phyloP scores from a whole-genome alignment of 495 filamentous ascomycete genomes.

The Antarctomyces pellizariae region DNA sequence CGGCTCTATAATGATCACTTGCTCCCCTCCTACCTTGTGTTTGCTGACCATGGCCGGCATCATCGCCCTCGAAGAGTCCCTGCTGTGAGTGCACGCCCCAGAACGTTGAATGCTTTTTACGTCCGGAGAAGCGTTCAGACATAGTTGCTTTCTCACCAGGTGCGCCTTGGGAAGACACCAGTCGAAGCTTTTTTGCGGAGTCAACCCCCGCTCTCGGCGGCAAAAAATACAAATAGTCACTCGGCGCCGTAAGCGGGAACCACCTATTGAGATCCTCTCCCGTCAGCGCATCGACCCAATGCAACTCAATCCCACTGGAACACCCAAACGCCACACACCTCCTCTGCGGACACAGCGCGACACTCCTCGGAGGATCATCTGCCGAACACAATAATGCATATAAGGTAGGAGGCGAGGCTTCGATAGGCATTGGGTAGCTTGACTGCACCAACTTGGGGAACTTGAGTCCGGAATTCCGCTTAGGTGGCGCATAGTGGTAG shows the following conservation, averaged over 20 bases:
- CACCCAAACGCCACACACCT: constrained; percentile 52
- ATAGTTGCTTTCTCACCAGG: constrained; percentile 9
- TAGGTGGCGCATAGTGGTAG: no score
- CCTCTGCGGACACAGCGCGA: constrained; percentile 45
- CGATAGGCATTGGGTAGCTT: constrained; percentile 9
- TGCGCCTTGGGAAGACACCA: constrained; percentile 30
- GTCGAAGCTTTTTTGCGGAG: constrained; percentile 29
- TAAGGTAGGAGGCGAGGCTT: constrained; percentile 16
- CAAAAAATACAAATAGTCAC: constrained; percentile 44
- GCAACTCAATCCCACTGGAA: constrained; percentile 40
- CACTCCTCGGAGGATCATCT: constrained; percentile 39
- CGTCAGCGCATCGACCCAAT: constrained; percentile 43
- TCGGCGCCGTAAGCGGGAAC: constrained; percentile 43
- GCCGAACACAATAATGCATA: constrained; percentile 38
- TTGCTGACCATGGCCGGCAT: no score
- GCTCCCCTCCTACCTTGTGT: no score
- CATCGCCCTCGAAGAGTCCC: no score
- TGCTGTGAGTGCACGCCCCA: constrained; percentile 26
- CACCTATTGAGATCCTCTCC: constrained; percentile 33
- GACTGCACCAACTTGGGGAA: not conserved
- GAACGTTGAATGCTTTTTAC: no score
- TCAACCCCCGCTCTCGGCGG: constrained; percentile 29
- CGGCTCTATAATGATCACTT: constrained; percentile 39
- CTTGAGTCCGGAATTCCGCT: no score
- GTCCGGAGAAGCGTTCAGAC: no score